phyloP scores from a whole-genome alignment of 225 moss, liverwort and hornwort genomes.

The Polytrichum formosum region DNA sequence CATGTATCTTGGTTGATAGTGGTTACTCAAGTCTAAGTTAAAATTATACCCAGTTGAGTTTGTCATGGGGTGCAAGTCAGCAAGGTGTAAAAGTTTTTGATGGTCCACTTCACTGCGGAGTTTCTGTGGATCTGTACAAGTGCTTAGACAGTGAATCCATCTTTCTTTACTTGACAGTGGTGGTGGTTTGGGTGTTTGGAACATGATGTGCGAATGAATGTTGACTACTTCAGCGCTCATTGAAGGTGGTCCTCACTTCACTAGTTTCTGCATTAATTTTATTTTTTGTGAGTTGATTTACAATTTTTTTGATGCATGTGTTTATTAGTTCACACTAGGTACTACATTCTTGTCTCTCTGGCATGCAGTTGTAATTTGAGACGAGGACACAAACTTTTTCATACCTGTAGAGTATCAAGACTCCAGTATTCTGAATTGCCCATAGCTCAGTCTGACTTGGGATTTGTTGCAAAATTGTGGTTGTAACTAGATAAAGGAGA shows the following conservation, averaged over 20 bases:
- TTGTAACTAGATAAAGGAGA: slow-evolving; percentile 78
- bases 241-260: slow-evolving; percentile 59
- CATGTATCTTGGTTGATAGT: background rate
- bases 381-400: too few relatives aligned
- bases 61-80: background rate
- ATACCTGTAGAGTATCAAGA: background rate
- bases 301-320: too few relatives aligned
- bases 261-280: background rate
- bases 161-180: slow-evolving; percentile 58
- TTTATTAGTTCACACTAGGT: too few relatives aligned
- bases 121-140: slow-evolving; percentile 21
- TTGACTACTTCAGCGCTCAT: slow-evolving; percentile 54
- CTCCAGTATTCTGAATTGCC: background rate
- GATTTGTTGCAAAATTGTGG: background rate
- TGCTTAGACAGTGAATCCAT: slow-evolving; percentile 43
- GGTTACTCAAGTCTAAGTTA: background rate
- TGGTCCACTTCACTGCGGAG: slow-evolving; percentile 4
- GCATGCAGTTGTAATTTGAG: too few relatives aligned
- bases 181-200: slow-evolving; percentile 54
- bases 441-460: background rate
- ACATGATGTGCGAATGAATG: slow-evolving; percentile 32
- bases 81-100: background rate
- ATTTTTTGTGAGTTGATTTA: too few relatives aligned
- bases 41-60: background rate
- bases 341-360: too few relatives aligned